Conservation (phyloP, 768 basidiomycete genomes). For the Boletus patriciae region DNA sequence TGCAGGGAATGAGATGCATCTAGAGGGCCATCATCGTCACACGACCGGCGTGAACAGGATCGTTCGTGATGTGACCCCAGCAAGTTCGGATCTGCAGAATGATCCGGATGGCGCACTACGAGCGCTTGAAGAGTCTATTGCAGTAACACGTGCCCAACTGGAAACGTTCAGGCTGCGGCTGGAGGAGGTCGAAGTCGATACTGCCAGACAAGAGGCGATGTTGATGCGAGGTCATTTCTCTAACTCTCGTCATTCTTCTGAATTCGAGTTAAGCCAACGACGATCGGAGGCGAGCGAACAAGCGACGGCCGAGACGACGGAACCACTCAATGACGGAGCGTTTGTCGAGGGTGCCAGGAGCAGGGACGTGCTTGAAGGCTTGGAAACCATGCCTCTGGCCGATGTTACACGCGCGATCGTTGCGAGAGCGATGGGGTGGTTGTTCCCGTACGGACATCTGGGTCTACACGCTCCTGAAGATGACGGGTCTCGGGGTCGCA, state of each 20-base stretch:
- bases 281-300: neutral
- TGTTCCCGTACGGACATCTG: slow-evolving; percentile 20
- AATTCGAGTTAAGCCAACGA: neutral
- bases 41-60: neutral
- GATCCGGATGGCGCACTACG: slow-evolving; percentile 10
- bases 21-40: neutral
- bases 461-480: neutral
- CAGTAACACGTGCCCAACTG: slow-evolving; percentile 24
- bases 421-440: slow-evolving; percentile 23
- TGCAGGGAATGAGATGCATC: neutral
- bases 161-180: slow-evolving; percentile 28
- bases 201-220: slow-evolving; percentile 14
- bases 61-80: neutral
- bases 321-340: neutral
- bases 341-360: neutral
- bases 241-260: neutral
- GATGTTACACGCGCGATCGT: slow-evolving; percentile 18
- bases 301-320: neutral
- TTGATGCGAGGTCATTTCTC: neutral
- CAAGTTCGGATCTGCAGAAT: neutral
- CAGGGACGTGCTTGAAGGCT: neutral
- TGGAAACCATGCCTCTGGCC: slow-evolving; percentile 8
- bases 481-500: neutral
- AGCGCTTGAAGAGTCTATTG: slow-evolving; percentile 27
- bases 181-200: slow-evolving; percentile 28